phyloP scores from a whole-genome alignment of 768 basidiomycete genomes.

The Crepidotus variabilis region DNA sequence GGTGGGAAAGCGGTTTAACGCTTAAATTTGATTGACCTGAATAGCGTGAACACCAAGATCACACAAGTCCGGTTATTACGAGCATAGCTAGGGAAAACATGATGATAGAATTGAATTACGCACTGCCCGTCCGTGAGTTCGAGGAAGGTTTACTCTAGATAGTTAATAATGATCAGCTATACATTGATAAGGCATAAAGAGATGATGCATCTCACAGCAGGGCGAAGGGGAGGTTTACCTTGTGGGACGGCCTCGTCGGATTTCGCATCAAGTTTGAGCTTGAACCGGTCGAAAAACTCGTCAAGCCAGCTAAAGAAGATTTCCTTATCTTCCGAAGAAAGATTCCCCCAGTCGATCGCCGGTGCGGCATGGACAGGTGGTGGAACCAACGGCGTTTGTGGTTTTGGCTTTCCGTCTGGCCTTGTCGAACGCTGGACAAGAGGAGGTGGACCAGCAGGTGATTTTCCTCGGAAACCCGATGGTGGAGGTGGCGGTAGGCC shows the following conservation, averaged over 20 bases:
- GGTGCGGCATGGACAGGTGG: constrained; percentile 10
- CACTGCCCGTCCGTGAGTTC: constrained; percentile 17
- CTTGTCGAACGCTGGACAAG: constrained; percentile 28
- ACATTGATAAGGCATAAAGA: not conserved
- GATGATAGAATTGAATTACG: constrained; percentile 16
- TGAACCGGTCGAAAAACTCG: constrained; percentile 62
- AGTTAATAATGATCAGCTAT: not conserved
- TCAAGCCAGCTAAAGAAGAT: constrained; percentile 79
- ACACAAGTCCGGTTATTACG: not conserved
- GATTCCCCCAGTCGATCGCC: constrained; percentile 64
- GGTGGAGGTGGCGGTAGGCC: constrained; percentile 8
- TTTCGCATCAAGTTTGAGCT: constrained; percentile 8
- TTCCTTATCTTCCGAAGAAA: constrained; percentile 63
- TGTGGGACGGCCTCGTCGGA: not conserved
- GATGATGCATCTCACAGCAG: constrained; percentile 14
- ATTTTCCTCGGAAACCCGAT: not conserved
- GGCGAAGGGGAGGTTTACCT: constrained; percentile 16
- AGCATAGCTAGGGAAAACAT: not conserved
- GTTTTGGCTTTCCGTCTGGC: constrained; percentile 16
- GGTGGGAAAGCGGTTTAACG: constrained; percentile 16
- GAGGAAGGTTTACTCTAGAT: constrained; percentile 23
- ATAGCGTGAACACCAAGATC: not conserved
- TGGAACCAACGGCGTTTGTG: constrained; percentile 8
- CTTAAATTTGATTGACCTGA: not conserved
- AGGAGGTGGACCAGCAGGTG: constrained; percentile 24